Base-by-base conservation (phyloP, 2,329 filamentous ascomycete species). In the Stagonosporopsis vannaccii region DNA sequence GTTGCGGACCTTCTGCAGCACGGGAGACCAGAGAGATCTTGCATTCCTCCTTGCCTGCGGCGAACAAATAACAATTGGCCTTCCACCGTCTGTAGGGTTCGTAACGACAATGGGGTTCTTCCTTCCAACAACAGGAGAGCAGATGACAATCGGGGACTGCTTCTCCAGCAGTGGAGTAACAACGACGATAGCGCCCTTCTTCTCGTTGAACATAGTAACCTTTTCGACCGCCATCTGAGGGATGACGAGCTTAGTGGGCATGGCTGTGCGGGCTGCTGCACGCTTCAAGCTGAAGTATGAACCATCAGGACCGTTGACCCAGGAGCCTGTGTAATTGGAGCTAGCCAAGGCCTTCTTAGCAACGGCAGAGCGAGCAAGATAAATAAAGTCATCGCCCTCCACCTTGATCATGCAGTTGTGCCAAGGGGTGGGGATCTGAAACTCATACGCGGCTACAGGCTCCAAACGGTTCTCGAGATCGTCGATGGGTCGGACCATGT, bases 391-490 rank as follows among this genome's bases (percentile, higher is more conserved):
- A 35, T 72, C 68, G 19, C 70, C 69, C 39, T 70, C 68, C 2
- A 73, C 63, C 57, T 68, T 69, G 46, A 77, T 73, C 26, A 78
- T 69, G 39, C 72, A 77, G 59, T 79, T 80, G 63, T 80, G 78
- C 78, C 78, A 80, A 0, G 77, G 78, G 1, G 78, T 80, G 0
- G 78, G 78, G 4, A 79, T 67, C 45, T 73, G 71, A 50, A 71
- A 72, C 26, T 71, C 66, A 45, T 70, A 71, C 15, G 64, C 61
- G 0, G 65, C 61, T 22, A 67, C 62, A 11, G 63, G 65, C 51
- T 69, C 68, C 20, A 65, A 51, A 20, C 63, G 61, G 20, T 64
- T 61, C n/a, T 72, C 70, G 2, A 78, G 66, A 11, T 63, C 66
- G 32, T 74, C 68, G 25, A 76, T 73, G 1, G 74, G 62, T 15